These are phyloP conservation scores for Melanopsichium pennsylvanicum DNA, from an alignment of 1,284 basidiomycete genomes.

Conservation along the genomic window DNA sequence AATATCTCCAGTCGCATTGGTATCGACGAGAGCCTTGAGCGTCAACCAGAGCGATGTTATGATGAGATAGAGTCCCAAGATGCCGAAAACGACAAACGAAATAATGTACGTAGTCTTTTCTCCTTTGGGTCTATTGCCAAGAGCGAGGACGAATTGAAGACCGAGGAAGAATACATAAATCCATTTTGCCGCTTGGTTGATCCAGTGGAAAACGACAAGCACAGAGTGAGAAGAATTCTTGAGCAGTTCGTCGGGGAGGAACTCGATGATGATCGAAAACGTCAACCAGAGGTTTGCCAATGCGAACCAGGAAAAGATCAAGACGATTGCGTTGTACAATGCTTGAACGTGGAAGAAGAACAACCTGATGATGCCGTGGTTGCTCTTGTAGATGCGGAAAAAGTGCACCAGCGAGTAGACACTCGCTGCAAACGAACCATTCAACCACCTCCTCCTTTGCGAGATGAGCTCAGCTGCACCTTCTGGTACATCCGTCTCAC, in stretches of 20 bases:
- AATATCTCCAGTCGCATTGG: constrained; percentile 18
- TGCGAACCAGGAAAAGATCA: constrained; percentile 91
- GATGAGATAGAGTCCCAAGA: constrained; percentile 61
- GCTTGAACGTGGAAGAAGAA: constrained; percentile 94
- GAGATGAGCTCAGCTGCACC: constrained; percentile 81
- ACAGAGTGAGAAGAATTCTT: constrained; percentile 76
- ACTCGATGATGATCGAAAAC: constrained; percentile 92
- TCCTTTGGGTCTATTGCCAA: constrained; percentile 92
- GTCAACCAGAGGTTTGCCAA: constrained; percentile 94
- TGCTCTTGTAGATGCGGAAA: constrained; percentile 87
- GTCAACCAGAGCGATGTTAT: constrained; percentile 63
- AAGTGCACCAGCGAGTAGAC: constrained; percentile 90
- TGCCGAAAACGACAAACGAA: constrained; percentile 75
- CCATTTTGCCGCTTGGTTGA: constrained; percentile 84
- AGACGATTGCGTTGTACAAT: constrained; percentile 86
- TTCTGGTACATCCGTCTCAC: constrained; percentile 93
- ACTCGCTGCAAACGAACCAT: constrained; percentile 94
- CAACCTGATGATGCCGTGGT: constrained; percentile 81
- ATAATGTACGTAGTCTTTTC: constrained; percentile 82
- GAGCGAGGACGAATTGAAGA: constrained; percentile 85
- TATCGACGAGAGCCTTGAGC: constrained; percentile 39
- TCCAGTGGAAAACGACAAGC: constrained; percentile 74
- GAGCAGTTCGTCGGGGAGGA: constrained; percentile 77
- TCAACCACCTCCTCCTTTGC: constrained; percentile 92
- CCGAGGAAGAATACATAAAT: constrained; percentile 85